Evolutionary conservation across 768 basidiomycete species (phyloP).

Genomic region (Pholiota conissans): DNA sequence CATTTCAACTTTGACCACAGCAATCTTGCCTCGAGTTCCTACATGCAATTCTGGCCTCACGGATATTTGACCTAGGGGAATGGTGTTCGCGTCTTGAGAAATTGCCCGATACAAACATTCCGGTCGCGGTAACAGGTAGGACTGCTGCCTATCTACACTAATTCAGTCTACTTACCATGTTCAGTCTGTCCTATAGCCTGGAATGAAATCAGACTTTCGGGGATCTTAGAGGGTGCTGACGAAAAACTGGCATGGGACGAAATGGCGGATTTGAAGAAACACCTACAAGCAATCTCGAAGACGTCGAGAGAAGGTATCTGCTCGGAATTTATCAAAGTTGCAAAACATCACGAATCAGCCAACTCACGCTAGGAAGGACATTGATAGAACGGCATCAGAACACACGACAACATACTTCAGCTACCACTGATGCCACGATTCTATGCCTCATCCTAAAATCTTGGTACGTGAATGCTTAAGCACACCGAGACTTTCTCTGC

Average conservation of each 20-base stretch:
- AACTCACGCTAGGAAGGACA: neutral
- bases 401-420: conserved; percentile 34
- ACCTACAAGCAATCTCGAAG: conserved; percentile 11
- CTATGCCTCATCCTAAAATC: conserved; percentile 30
- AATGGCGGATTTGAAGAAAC: conserved; percentile 1
- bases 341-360: neutral
- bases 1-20: neutral
- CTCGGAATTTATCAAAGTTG: conserved; percentile 14
- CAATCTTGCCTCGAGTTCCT: neutral
- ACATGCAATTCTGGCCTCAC: neutral
- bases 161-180: neutral
- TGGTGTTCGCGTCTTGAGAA: neutral
- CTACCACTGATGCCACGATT: conserved; percentile 29
- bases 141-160: neutral
- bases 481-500: neutral
- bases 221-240: conserved; percentile 14
- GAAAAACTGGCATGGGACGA: conserved; percentile 18
- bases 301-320: conserved; percentile 23
- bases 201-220: conserved; percentile 20
- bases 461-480: conserved; percentile 27
- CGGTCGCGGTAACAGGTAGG: conserved; percentile 23
- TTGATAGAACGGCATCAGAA: conserved; percentile 11
- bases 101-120: conserved; percentile 18
- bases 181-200: conserved; percentile 27
- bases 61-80: conserved; percentile 11